Evolutionary conservation across 305 asterid genomes (phyloP), one percentile per base, ranked within the genome.

Genomic region (Solanum hybrid): DNA sequence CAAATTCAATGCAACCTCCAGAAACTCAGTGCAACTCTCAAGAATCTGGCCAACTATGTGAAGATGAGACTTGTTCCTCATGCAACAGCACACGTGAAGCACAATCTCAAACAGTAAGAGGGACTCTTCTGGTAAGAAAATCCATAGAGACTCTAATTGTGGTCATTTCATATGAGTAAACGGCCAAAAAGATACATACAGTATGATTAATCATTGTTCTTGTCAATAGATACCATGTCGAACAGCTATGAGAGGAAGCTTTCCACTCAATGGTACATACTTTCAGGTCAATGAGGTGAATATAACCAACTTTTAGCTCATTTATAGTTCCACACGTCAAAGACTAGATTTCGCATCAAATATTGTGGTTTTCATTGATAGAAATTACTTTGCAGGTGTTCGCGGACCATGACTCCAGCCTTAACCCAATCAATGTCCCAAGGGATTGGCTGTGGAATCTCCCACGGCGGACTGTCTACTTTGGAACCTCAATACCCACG

Each of bases 181-280:
- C 0, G 7, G 73, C 34, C n/a, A 32, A 56, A 56, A 34, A 22
- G 32, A 56, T 45, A 29, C 40, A 31, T 31, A 31, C 51, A 32
- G 13, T 56, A 22, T 85, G 34, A 10, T 85, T 85, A 85, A 56
- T 85, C 75, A n/a, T 51, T 29, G 38, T 32, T 85, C 77, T 85
- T 85, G 88, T 86, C 90, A 88, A 92, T 95, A 97, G 99, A 93
- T 96, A 92, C 99, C 99, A 77, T 96, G 99, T 92, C 96, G 99
- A 94, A 97, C 99, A 88, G 99, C 99, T 87, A 97, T 95, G 99
- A 94, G 97, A 92, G 99, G 99, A 90, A 97, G 99, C 93, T 97
- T 97, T 92, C 99, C 99, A 12, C 95, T 97, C 40, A 97, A 97
- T 91, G 99, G 99, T 88, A 97, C 99, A 42, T 97, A 97, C 89